These are phyloP conservation scores for Solanum sparsipilum DNA, from an alignment of 257 asterid species.

Conservation along the genomic window DNA sequence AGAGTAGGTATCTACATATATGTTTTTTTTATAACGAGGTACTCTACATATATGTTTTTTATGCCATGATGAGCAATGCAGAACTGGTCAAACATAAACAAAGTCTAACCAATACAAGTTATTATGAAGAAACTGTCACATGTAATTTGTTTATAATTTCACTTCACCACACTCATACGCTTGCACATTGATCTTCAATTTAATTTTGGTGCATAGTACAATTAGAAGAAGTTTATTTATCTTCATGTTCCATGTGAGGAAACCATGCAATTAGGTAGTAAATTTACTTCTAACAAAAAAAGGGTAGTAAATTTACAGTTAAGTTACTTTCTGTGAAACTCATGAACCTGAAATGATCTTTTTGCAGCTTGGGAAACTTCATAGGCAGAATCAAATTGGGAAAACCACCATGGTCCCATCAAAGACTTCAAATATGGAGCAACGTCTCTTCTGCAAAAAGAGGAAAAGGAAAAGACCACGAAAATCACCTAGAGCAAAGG, in stretches of 20 bases:
- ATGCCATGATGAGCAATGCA: background rate
- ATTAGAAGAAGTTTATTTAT: background rate
- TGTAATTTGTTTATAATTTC: background rate
- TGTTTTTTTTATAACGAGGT: background rate
- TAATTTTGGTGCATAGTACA: background rate
- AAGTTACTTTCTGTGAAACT: background rate
- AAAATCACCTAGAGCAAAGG: background rate
- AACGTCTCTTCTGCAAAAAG: constrained; percentile 69
- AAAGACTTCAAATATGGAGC: constrained; percentile 85
- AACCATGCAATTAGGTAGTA: background rate
- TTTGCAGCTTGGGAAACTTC: constrained; percentile 97
- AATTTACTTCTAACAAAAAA: background rate
- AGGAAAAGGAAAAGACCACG: constrained; percentile 7
- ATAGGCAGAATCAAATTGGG: constrained; percentile 82
- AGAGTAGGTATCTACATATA: background rate
- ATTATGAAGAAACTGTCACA: background rate
- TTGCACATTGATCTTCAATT: background rate
- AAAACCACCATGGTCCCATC: constrained; percentile 99
- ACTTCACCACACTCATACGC: background rate
- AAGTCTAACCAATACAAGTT: background rate
- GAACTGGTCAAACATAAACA: background rate
- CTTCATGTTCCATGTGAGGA: background rate
- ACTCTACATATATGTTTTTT: background rate
- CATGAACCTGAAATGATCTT: constrained; percentile 80
- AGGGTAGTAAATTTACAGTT: background rate